Conservation (phyloP, 2,329 filamentous ascomycete genomes). For the Claviceps quebecensis region DNA sequence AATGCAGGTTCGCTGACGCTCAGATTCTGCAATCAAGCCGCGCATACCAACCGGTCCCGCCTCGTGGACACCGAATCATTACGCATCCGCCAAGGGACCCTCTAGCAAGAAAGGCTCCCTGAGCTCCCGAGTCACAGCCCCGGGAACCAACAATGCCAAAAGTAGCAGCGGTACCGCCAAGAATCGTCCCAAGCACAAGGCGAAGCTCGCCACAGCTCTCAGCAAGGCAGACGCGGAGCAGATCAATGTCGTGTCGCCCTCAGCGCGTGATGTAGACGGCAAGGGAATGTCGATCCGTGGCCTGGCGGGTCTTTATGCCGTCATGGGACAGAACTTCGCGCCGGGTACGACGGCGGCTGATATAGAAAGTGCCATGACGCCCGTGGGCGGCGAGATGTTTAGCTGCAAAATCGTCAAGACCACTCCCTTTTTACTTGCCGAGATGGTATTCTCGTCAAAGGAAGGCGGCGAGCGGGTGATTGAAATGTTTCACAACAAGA, state of each 20-base stretch:
- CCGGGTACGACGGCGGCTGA: constrained; percentile 69
- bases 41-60: constrained; percentile 14
- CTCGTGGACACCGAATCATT: constrained; percentile 60
- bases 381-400: constrained; percentile 53
- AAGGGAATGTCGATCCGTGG: constrained; percentile 57
- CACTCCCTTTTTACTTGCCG: constrained; percentile 59
- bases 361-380: constrained; percentile 69
- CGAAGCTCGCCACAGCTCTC: constrained; percentile 32
- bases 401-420: constrained; percentile 56
- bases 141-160: constrained; percentile 15
- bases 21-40: not conserved
- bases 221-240: constrained; percentile 26
- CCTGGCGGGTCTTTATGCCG: constrained; percentile 55
- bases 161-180: not conserved
- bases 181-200: constrained; percentile 16
- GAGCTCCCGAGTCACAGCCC: constrained; percentile 30
- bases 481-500: constrained; percentile 64
- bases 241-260: constrained; percentile 18
- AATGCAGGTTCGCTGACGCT: not conserved
- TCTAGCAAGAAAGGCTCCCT: constrained; percentile 22
- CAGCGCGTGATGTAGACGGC: not conserved
- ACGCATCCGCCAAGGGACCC: constrained; percentile 29
- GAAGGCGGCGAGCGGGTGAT: constrained; percentile 64
- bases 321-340: constrained; percentile 72
- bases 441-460: constrained; percentile 59